phyloP scores from a whole-genome alignment of 805 yeast genomes.

The Saccharomycopsis olivae region DNA sequence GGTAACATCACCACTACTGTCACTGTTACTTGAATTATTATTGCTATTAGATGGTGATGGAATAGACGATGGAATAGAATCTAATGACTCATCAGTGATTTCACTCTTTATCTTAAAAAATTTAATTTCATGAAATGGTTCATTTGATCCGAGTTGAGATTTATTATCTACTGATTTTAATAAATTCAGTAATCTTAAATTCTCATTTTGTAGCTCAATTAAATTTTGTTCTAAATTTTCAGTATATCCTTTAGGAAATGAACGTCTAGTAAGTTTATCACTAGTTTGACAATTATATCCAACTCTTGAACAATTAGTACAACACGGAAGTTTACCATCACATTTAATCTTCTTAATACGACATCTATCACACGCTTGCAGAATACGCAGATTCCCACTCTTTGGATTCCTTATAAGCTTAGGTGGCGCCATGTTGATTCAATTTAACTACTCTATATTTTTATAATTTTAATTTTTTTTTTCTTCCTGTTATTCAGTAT shows the following conservation, averaged over 20 bases:
- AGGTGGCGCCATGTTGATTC: slow-evolving; percentile 1
- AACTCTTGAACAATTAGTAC: slow-evolving; percentile 55
- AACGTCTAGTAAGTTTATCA: slow-evolving; percentile 64
- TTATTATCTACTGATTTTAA: no score
- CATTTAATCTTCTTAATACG: slow-evolving; percentile 68
- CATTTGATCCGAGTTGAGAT: no score
- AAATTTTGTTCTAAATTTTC: slow-evolving; percentile 59
- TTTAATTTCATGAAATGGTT: no score
- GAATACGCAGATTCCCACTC: slow-evolving; percentile 32
- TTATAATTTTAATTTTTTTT: no score
- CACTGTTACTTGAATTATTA: no score
- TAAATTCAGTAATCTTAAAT: slow-evolving; percentile 30
- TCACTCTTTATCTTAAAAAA: slow-evolving; percentile 15
- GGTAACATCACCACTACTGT: no score
- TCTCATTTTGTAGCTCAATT: slow-evolving; percentile 48
- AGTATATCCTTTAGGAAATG: slow-evolving; percentile 76
- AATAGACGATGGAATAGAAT: no score
- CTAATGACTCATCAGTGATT: neutral
- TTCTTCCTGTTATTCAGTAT: no score
- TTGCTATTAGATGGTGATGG: no score
- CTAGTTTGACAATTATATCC: slow-evolving; percentile 62
- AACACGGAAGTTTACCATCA: slow-evolving; percentile 57
- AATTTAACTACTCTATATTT: no score
- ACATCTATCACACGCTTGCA: slow-evolving; percentile 79
- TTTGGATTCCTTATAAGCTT: slow-evolving; percentile 16